Evolutionary conservation across 176 grass and related monocot species (phyloP).

Genomic region (Raddia distichophylla): DNA sequence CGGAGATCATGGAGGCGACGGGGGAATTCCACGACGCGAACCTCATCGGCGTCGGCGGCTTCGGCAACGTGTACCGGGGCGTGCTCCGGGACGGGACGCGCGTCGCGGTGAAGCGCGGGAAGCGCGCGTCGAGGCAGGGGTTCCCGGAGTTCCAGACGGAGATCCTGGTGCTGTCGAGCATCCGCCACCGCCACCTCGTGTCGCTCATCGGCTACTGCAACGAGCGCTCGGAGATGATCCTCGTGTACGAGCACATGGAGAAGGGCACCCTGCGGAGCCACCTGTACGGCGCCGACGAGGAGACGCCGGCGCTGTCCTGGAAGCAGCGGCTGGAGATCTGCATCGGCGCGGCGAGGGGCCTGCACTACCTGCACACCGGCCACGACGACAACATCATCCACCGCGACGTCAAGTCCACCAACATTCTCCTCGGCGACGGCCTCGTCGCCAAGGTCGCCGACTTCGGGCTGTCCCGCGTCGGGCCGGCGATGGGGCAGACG

Average conservation of each 20-base stretch:
- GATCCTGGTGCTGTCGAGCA: conserved; percentile 46
- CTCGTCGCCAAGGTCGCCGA: conserved; percentile 54
- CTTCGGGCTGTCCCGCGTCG: conserved; percentile 53
- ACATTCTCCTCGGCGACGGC: conserved; percentile 59
- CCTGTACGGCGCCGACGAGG: conserved; percentile 38
- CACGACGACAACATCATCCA: conserved; percentile 64
- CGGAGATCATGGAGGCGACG: conserved; percentile 42
- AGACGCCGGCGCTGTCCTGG: conserved; percentile 48
- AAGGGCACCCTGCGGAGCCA: conserved; percentile 41
- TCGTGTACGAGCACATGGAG: conserved; percentile 65
- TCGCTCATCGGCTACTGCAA: conserved; percentile 55
- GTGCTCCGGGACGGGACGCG: conserved; percentile 40
- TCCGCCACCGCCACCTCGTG: conserved; percentile 56
- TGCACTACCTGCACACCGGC: conserved; percentile 71
- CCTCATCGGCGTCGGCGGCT: conserved; percentile 56
- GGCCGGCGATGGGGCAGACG: conserved; percentile 18
- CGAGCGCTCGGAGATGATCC: conserved; percentile 52
- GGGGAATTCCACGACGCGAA: conserved; percentile 33
- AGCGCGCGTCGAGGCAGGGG: conserved; percentile 43
- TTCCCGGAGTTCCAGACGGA: conserved; percentile 58
- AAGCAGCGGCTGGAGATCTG: conserved; percentile 68
- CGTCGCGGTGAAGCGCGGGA: conserved; percentile 51
- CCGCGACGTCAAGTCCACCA: conserved; percentile 81
- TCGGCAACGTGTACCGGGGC: conserved; percentile 58
- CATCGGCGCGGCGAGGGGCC: conserved; percentile 54